These are phyloP conservation scores for Hanseniaspora thailandica DNA, from an alignment of 805 yeast species.

Conservation along the genomic window DNA sequence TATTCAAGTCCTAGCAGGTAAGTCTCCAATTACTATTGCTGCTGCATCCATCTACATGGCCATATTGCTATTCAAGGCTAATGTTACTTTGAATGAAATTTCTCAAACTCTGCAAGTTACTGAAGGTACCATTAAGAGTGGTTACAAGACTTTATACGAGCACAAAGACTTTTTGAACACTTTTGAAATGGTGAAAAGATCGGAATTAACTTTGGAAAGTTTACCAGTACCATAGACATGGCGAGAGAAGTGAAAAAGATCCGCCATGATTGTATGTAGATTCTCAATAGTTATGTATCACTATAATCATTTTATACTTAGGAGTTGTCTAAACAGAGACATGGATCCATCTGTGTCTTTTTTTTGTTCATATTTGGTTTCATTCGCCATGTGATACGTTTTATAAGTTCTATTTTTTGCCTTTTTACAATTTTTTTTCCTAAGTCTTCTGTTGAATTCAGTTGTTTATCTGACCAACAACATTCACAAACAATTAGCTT, in stretches of 20 bases:
- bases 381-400: too few species aligned
- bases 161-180: constrained; percentile 41
- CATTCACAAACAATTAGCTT: too few species aligned
- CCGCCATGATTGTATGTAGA: not conserved
- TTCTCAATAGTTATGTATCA: not conserved
- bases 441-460: too few species aligned
- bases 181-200: constrained; percentile 31
- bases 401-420: too few species aligned
- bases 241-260: too few species aligned
- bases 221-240: constrained; percentile 1
- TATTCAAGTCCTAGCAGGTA: constrained; percentile 86
- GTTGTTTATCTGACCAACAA: too few species aligned
- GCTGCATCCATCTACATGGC: constrained; percentile 96
- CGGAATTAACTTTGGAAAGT: constrained; percentile 1
- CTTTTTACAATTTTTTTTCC: too few species aligned
- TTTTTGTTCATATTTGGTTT: not conserved
- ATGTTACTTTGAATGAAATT: constrained; percentile 63
- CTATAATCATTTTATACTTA: not conserved
- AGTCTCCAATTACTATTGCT: constrained; percentile 94
- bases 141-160: constrained; percentile 70
- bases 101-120: constrained; percentile 91
- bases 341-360: not conserved
- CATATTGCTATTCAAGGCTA: constrained; percentile 71
- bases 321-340: too few species aligned
- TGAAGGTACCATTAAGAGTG: constrained; percentile 92